Conservation (phyloP, 106 monocot species). For the Xerophyta viscosa region DNA sequence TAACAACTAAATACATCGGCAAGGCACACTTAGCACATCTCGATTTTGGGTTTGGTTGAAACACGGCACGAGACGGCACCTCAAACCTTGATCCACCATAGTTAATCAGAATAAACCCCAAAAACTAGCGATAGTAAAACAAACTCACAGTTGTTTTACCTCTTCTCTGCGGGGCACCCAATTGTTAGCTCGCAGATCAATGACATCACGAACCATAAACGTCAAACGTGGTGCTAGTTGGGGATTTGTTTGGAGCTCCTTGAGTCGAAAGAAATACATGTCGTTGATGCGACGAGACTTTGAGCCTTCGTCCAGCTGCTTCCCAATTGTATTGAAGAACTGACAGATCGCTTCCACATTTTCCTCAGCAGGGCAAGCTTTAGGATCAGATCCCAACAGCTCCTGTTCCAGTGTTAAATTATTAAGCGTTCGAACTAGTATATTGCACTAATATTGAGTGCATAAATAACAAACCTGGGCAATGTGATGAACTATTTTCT, state of each 20-base stretch:
- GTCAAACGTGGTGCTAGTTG: conserved; percentile 45
- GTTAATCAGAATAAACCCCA: neutral
- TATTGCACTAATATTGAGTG: too few species aligned
- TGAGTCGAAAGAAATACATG: conserved; percentile 52
- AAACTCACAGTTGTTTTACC: conserved; percentile 35
- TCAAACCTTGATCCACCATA: too few species aligned
- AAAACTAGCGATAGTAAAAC: too few species aligned
- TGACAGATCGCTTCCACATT: conserved; percentile 83
- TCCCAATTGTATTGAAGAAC: conserved; percentile 68
- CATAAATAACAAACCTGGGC: conserved; percentile 82
- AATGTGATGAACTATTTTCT: conserved; percentile 73
- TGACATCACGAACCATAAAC: conserved; percentile 80
- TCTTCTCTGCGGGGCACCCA: conserved; percentile 74
- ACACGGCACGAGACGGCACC: too few species aligned
- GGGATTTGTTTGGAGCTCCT: conserved; percentile 28
- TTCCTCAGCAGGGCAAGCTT: conserved; percentile 66
- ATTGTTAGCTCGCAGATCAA: conserved; percentile 60
- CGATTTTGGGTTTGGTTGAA: too few species aligned
- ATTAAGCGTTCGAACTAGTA: too few species aligned
- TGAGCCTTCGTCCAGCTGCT: conserved; percentile 62
- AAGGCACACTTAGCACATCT: too few species aligned
- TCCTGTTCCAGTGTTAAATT: too few species aligned
- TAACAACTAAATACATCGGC: too few species aligned
- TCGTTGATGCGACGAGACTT: conserved; percentile 57
- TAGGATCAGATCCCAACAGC: conserved; percentile 48